phyloP scores from a whole-genome alignment of 805 yeast species.

The Vanderwaltozyma verrucispora region DNA sequence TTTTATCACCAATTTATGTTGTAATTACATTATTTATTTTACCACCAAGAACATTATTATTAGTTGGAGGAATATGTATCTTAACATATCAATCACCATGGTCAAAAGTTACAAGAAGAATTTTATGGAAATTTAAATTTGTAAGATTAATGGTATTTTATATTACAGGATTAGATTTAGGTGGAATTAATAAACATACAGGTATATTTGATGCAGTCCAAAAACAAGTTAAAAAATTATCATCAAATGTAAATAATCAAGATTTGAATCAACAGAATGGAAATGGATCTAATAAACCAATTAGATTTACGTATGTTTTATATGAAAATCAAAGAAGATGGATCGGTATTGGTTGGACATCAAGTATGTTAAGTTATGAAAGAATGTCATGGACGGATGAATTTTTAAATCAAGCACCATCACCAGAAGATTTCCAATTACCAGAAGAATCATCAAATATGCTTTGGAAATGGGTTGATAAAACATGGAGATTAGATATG shows the following conservation, averaged over 20 bases:
- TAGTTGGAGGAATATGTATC: constrained; percentile 47
- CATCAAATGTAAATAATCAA: constrained; percentile 12
- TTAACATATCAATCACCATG: constrained; percentile 82
- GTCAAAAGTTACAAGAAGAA: constrained; percentile 70
- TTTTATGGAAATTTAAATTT: constrained; percentile 72
- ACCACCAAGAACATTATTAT: constrained; percentile 56
- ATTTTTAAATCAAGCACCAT: constrained; percentile 72
- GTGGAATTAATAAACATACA: constrained; percentile 34
- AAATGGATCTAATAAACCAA: constrained; percentile 36
- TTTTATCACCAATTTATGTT: constrained; percentile 78
- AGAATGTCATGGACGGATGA: constrained; percentile 97
- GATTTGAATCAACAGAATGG: background rate
- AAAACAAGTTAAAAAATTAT: constrained; percentile 29
- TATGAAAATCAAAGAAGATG: constrained; percentile 95
- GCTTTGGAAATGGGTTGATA: constrained; percentile 93
- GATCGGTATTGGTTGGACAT: constrained; percentile 98
- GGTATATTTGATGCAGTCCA: constrained; percentile 37
- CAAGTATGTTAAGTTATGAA: constrained; percentile 82
- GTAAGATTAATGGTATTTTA: constrained; percentile 68
- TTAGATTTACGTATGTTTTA: constrained; percentile 74
- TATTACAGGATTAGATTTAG: constrained; percentile 78
- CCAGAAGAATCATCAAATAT: constrained; percentile 66
- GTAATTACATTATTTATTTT: constrained; percentile 56
- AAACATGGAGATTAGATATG: constrained; percentile 81
- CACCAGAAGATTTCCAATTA: constrained; percentile 66